Base-by-base conservation (phyloP, 495 filamentous ascomycete species). In the Trichoderma asperelloides region DNA sequence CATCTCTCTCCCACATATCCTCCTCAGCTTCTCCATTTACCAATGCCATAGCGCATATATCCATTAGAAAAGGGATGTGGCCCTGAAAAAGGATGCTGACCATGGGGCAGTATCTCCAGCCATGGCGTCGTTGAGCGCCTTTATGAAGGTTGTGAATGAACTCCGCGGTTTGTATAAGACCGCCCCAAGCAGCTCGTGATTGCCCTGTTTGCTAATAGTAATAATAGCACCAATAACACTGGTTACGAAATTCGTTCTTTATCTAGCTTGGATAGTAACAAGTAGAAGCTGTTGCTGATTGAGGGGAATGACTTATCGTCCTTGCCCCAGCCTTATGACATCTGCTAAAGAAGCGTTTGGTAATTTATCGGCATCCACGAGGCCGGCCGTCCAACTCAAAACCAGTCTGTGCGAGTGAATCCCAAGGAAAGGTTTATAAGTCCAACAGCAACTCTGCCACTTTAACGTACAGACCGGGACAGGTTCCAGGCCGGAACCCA, bases 141-240 rank as follows among this genome's bases (percentile, higher is more conserved):
- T 43, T 43, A 16, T 8, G 16, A 77, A 77, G 28, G 0, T 0
- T 2, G 66, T 57, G 69, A 72, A 78, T 43, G 27, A 37, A 4
- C 18, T 16, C 11, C 65, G 60, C 33, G 74, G 67, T 55, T 51
- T 28, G 67, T 67, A 70, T 63, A 77, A 45, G 8, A 67, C 67
- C 28, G 7, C 39, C 64, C 75, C 71, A 66, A 78, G 70, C 1
- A 64, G 37, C 4, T 68, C 16, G 65, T 76, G 78, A 40, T 83
- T 80, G 37, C 81, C 78, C 18, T 75, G 68, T 0, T 78, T 77
- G 70, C 87, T 76, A 18, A 74, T 68, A 7, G 72, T n/a, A 30
- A 30, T 71, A 0, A 80, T 81, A 64, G 87, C 74, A 4, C 80
- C 79, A 21, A 67, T 70, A 62, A 63, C 63, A 23, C 63, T 47